Evolutionary conservation across 352 stramenopile species (phyloP), one percentile per base, ranked within the genome.

Genomic region (Elongisporangium prolatum): DNA sequence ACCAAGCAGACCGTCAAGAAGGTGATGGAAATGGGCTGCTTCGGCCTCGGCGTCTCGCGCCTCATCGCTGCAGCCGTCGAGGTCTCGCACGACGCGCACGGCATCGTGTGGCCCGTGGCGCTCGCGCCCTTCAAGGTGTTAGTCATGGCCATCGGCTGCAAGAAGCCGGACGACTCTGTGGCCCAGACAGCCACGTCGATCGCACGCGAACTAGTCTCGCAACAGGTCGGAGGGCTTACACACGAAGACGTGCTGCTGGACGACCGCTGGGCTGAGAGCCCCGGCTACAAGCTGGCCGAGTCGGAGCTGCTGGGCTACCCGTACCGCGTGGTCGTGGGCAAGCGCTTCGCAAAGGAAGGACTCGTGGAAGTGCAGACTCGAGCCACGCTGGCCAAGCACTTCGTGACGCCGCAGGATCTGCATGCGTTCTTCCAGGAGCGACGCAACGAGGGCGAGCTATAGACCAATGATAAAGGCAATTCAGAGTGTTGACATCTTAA

Each of bases 21-120:
- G 9, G 60, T 80, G 28, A 75, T 96, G 62, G 86, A 93, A 50
- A 97, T 97, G 88, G 88, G 86, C 9, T 97, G 88, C 64, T 97
- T 85, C 60, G 88, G 88, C 47, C 86, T 97, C 68, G 88, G 88
- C 52, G 75, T 97, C 54, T 80, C 82, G 25, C 84, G 88, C 11
- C 58, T 97, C 24, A 71, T 97, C 18, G 86, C 88, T 25, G 85
- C 84, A 1, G 61, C 88, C 14, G 88, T 97, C 13, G 88, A 97
- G 54, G 81, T 76, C 21, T 86, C 68, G 9, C 85, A 93, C 52
- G 87, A 96, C 64, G 59, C 75, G 18, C 56, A 88, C 21, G 88
- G 87, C 0, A 94, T 96, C 57, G 66, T 89, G 6, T 96, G 88
- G 88, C 88, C 88, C 3, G 67, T 65, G 1, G 82, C 79, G 18